These are phyloP conservation scores for Leccinum sublutescens DNA, from an alignment of 768 basidiomycete species.

Conservation along the genomic window DNA sequence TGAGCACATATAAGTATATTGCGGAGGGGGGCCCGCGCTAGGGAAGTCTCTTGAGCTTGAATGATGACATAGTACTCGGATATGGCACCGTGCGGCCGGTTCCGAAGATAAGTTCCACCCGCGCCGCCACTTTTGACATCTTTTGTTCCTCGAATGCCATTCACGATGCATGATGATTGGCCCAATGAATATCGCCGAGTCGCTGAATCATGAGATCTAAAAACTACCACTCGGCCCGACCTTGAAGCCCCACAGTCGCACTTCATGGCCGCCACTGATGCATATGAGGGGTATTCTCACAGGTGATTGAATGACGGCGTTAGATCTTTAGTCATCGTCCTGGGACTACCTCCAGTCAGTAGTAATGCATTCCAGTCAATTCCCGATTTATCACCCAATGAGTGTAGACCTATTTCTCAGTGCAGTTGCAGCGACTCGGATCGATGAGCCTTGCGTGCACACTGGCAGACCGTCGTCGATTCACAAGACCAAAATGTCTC, in stretches of 20 bases:
- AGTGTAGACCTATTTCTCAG: background rate
- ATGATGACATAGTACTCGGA: background rate
- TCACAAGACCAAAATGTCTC: too few relatives aligned
- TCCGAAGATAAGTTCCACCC: constrained; percentile 6
- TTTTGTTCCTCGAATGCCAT: background rate
- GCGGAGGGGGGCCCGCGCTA: background rate
- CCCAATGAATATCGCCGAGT: background rate
- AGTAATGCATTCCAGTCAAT: background rate
- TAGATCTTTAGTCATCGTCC: background rate
- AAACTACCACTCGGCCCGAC: background rate
- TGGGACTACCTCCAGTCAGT: background rate
- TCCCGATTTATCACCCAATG: background rate
- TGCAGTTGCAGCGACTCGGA: too few relatives aligned
- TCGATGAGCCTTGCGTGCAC: too few relatives aligned
- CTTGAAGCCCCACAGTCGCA: background rate
- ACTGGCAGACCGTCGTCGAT: too few relatives aligned
- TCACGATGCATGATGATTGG: background rate
- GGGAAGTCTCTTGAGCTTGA: background rate
- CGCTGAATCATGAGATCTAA: background rate
- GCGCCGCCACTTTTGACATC: background rate
- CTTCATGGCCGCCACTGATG: constrained; percentile 3
- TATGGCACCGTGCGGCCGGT: background rate
- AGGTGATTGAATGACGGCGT: background rate
- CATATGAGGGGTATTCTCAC: constrained; percentile 2
- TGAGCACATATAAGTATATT: background rate